Evolutionary conservation across 345 rosid species (phyloP), one percentile per base, ranked within the genome.

Genomic region (Jatropha curcas): DNA sequence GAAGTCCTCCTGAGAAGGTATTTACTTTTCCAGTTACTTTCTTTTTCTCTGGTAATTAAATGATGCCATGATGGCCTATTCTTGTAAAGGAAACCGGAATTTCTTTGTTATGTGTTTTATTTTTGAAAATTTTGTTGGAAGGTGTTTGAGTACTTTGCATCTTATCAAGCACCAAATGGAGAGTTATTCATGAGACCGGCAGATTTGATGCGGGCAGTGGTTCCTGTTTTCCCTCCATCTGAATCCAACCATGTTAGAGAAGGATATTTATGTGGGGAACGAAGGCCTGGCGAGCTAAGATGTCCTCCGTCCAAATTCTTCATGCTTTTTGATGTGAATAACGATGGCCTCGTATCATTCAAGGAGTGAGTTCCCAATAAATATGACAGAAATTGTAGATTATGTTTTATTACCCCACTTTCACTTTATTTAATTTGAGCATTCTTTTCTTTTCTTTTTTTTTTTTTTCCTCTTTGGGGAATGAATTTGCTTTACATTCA

Each of bases 1-100:
- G 84, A 63, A 95, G 99, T 79, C 91, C 90, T 31, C 99, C 99
- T 7, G 99, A 95, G 73, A 95, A 95, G 96, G 98, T 94, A 39
- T 73, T 22, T 19, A 17, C 20, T 33, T 41, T 24, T n/a, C n/a
- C n/a, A n/a, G n/a, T n/a, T n/a, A n/a, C n/a, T n/a, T n/a, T n/a
- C n/a, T n/a, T n/a, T n/a, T n/a, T n/a, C n/a, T n/a, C n/a, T n/a
- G n/a, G n/a, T n/a, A n/a, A n/a, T n/a, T n/a, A n/a, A n/a, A n/a
- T n/a, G n/a, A n/a, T n/a, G n/a, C n/a, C n/a, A n/a, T n/a, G n/a
- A n/a, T n/a, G n/a, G n/a, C n/a, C n/a, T n/a, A n/a, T n/a, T n/a
- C n/a, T n/a, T n/a, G n/a, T n/a, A n/a, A n/a, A n/a, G n/a, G n/a
- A n/a, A n/a, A n/a, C n/a, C n/a, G n/a, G n/a, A n/a, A n/a, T n/a